phyloP scores from a whole-genome alignment of 768 basidiomycete species.

The Boletellus ananiceps region DNA sequence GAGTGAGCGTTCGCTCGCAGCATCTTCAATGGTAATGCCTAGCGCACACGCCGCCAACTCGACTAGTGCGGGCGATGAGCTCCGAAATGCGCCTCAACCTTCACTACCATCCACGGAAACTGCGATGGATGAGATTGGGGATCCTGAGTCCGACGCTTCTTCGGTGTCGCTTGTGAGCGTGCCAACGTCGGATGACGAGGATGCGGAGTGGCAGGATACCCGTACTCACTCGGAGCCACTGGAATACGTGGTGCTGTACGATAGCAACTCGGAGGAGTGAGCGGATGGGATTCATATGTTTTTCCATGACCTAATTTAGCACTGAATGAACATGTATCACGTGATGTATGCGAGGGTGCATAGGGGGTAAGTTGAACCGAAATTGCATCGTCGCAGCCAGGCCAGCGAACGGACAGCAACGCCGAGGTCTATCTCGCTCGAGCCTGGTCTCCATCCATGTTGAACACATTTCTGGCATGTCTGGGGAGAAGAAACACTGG shows the following conservation, averaged over 20 bases:
- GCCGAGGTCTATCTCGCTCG: not conserved
- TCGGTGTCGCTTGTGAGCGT: constrained; percentile 59
- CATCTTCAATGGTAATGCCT: constrained; percentile 69
- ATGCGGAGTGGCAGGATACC: constrained; percentile 56
- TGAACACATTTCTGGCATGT: constrained; percentile 13
- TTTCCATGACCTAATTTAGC: too few species aligned
- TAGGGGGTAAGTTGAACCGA: constrained; percentile 10
- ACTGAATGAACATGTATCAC: constrained; percentile 13
- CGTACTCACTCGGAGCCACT: constrained; percentile 39
- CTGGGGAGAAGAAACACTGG: constrained; percentile 26
- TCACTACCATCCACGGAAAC: constrained; percentile 24
- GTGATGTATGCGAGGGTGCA: constrained; percentile 4
- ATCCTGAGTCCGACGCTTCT: constrained; percentile 39
- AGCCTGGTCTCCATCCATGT: constrained; percentile 5
- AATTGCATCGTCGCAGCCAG: not conserved
- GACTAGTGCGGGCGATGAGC: constrained; percentile 4
- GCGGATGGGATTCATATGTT: not conserved
- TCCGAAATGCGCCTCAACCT: constrained; percentile 2
- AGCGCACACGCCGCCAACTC: constrained; percentile 25
- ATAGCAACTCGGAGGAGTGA: constrained; percentile 54
- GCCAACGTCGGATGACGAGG: constrained; percentile 53
- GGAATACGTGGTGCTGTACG: constrained; percentile 73
- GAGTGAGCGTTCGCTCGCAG: constrained; percentile 51
- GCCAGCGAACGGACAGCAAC: not conserved
- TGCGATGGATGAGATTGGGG: constrained; percentile 37